Evolutionary conservation across 2,329 filamentous ascomycete genomes (phyloP), one percentile per base, ranked within the genome.

Genomic region (Paracorniculantispora psalliotae): DNA sequence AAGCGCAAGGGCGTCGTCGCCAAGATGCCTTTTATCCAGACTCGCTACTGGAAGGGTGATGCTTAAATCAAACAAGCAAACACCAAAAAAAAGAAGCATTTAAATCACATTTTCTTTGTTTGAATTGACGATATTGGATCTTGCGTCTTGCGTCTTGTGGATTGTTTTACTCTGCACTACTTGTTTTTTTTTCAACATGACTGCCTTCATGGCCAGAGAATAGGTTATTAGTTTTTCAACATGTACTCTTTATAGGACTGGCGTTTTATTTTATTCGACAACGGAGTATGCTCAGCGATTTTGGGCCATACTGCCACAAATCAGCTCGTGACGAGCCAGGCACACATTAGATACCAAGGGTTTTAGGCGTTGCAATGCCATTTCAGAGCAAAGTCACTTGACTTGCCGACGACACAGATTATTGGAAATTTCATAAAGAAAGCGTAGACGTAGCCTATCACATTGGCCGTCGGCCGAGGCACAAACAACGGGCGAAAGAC

Each of bases 1-100:
- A 79, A 83, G 69, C 84, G 91, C 67, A 86, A 85, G 74, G 92
- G 87, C 1, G 82, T 83, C 3, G 89, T 96, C 33, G 82, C 85
- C 9, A 92, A 92, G 79, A 94, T 96, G 92, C 92, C 92, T 1
- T 96, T 96, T 73, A 82, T 96, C 54, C 81, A 86, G 53, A 85
- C 82, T 67, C 92, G 90, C 75, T 96, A 96, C 74, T 89, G 82
- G 74, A 87, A 78, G 72, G 57, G 57, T 19, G 43, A 59, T 50
- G 57, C 57, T n/a, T 59, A 28, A 55, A 58, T 10, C 17, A 41
- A n/a, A 3, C 3, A 25, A 8, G 4, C 23, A 26, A 35, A 33
- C 3, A 12, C 1, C 25, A 41, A 17, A 51, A 46, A 43, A 51
- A 43, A 28, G 12, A 48, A 49, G 15, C 19, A 26, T 17, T 43